A percentile compares a stretch with the other conserved stretches of the same genome.
phyloP scores from a whole-genome alignment of 352 stramenopile species.

The Phytopythium chamaehyphon region DNA sequence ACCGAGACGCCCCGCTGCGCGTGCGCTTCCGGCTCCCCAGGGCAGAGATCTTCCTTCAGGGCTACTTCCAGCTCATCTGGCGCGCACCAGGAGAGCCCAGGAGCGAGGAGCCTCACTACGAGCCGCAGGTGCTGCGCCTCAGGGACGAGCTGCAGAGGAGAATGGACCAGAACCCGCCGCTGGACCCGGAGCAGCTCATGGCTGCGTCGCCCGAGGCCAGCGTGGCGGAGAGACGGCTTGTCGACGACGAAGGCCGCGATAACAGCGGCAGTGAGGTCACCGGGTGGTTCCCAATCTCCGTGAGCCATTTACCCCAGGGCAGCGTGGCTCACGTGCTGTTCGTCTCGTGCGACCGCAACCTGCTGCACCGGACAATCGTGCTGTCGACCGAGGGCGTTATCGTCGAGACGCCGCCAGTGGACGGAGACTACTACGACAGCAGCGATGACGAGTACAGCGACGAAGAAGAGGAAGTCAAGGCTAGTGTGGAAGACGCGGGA shows the following conservation, averaged over 20 bases:
- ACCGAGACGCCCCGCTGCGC: slow-evolving; percentile 26
- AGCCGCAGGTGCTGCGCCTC: slow-evolving; percentile 26
- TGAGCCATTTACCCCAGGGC: slow-evolving; percentile 35
- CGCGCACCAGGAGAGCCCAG: slow-evolving; percentile 33
- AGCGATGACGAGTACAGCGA: slow-evolving; percentile 12
- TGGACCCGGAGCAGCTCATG: slow-evolving; percentile 17
- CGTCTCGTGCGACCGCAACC: slow-evolving; percentile 47
- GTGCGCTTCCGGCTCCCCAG: slow-evolving; percentile 45
- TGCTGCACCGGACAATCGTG: slow-evolving; percentile 56
- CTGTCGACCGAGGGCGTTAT: slow-evolving; percentile 50
- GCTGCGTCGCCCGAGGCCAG: slow-evolving; percentile 1
- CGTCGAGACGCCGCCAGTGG: slow-evolving; percentile 20
- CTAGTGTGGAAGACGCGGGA: slow-evolving; percentile 17
- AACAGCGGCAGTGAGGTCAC: slow-evolving; percentile 21
- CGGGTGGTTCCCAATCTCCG: slow-evolving; percentile 37
- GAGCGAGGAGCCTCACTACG: slow-evolving; percentile 53
- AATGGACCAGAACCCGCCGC: slow-evolving; percentile 14
- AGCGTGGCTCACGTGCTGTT: slow-evolving; percentile 56
- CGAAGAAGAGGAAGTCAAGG: slow-evolving; percentile 17
- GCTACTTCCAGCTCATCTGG: slow-evolving; percentile 74
- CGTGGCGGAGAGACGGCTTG: neutral
- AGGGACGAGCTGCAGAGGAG: slow-evolving; percentile 26
- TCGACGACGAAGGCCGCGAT: slow-evolving; percentile 12
- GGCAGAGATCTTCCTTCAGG: slow-evolving; percentile 34
- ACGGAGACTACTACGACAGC: slow-evolving; percentile 16